Percentiles rank a stretch among this genome's conserved stretches.
Conservation (phyloP, 2,329 filamentous ascomycete species). For the Pezicula radicicola region DNA sequence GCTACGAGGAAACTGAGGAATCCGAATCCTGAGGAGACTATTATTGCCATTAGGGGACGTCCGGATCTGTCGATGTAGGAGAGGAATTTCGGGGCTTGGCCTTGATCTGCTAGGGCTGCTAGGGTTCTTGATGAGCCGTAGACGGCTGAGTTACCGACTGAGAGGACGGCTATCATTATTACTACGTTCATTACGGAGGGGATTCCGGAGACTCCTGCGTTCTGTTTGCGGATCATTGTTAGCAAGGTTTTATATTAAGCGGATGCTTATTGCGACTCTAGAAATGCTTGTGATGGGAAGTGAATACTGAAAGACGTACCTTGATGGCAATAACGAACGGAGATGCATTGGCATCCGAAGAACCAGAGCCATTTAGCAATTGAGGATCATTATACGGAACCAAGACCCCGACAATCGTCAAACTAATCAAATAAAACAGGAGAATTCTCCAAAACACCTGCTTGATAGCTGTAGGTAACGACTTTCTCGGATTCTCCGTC, state of each 20-base stretch:
- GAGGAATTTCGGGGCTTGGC: slow-evolving; percentile 32
- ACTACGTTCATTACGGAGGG: slow-evolving; percentile 49
- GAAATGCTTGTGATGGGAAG: too few relatives aligned
- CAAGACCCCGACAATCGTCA: slow-evolving; percentile 37
- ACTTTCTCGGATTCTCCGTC: slow-evolving; percentile 49
- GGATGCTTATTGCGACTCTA: too few relatives aligned
- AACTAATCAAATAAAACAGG: slow-evolving; percentile 38
- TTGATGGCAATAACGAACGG: slow-evolving; percentile 41
- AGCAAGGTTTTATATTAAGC: too few relatives aligned
- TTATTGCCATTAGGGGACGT: slow-evolving; percentile 54
- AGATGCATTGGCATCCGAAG: slow-evolving; percentile 28
- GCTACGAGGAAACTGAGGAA: slow-evolving; percentile 51
- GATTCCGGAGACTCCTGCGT: slow-evolving; percentile 42
- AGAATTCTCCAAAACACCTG: slow-evolving; percentile 42
- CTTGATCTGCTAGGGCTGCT: slow-evolving; percentile 46
- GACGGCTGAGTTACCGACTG: slow-evolving; percentile 47
- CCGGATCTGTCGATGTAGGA: background rate
- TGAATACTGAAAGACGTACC: too few relatives aligned
- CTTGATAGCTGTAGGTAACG: slow-evolving; percentile 36
- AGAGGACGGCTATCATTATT: slow-evolving; percentile 48
- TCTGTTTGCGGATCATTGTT: slow-evolving; percentile 25
- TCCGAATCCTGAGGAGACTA: slow-evolving; percentile 48
- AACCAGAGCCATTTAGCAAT: slow-evolving; percentile 32
- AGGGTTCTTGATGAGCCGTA: slow-evolving; percentile 46
- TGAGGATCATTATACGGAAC: slow-evolving; percentile 26